Percentiles rank a stretch among this genome's conserved stretches.
These are phyloP conservation scores for Acer campestre DNA, from an alignment of 345 rosid species.

Conservation along the genomic window DNA sequence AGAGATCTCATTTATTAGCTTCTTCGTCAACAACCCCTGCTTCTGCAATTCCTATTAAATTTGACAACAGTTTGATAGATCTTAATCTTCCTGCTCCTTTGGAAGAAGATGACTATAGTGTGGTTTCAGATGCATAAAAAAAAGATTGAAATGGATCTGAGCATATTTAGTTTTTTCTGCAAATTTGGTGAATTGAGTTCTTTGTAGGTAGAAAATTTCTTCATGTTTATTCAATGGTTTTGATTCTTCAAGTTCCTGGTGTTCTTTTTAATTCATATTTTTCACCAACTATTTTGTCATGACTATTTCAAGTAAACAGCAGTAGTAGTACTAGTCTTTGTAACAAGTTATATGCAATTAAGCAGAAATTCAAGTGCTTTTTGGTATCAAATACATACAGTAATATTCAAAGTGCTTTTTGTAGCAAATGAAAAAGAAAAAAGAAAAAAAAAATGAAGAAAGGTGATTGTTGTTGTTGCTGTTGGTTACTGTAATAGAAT, in stretches of 20 bases:
- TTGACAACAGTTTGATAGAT: slow-evolving; percentile 58
- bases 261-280: slow-evolving; percentile 8
- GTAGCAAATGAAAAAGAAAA: neutral
- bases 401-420: neutral
- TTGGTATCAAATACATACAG: neutral
- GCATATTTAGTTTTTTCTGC: neutral
- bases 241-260: neutral
- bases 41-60: slow-evolving; percentile 26
- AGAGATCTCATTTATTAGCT: slow-evolving; percentile 66
- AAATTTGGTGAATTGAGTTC: slow-evolving; percentile 3
- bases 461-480: neutral
- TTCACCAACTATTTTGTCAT: neutral
- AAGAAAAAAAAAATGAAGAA: neutral
- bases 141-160: slow-evolving; percentile 11
- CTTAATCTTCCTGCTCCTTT: slow-evolving; percentile 93
- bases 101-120: slow-evolving; percentile 66
- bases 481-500: neutral
- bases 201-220: slow-evolving; percentile 15
- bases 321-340: neutral
- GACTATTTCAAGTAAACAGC: neutral
- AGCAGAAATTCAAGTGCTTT: neutral
- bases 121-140: slow-evolving; percentile 44
- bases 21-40: slow-evolving; percentile 22
- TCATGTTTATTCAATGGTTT: slow-evolving; percentile 4
- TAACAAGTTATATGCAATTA: neutral